Evolutionary conservation across 139 green algal genomes (phyloP).

Genomic region (Chlamydomonas asymmetrica): DNA sequence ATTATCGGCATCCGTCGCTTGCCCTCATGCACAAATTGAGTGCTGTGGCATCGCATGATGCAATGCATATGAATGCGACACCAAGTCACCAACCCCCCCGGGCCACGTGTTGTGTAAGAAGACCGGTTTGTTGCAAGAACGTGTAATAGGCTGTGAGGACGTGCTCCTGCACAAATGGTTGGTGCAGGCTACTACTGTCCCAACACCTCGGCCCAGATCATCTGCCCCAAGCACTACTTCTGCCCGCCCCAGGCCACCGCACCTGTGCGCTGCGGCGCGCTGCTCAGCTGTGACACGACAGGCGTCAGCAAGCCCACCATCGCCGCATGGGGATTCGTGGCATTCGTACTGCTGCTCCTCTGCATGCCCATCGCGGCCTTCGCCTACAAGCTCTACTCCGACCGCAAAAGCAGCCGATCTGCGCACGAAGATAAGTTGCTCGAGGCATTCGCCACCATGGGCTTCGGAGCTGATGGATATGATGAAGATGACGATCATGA

Average conservation of each 20-base stretch:
- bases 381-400: not conserved
- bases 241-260: constrained; percentile 14
- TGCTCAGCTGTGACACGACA: constrained; percentile 1
- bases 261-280: constrained; percentile 9
- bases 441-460: constrained; percentile 15
- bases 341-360: constrained; percentile 8
- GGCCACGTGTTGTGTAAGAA: too few species aligned
- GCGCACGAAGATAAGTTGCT: constrained; percentile 8
- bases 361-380: not conserved
- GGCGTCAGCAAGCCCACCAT: constrained; percentile 4
- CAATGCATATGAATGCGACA: too few species aligned
- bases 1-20: too few species aligned
- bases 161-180: too few species aligned
- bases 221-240: constrained; percentile 39
- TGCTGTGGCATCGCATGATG: too few species aligned
- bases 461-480: not conserved
- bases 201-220: constrained; percentile 7
- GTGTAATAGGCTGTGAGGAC: too few species aligned
- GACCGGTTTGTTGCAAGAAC: too few species aligned
- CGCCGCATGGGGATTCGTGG: constrained; percentile 10
- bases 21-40: too few species aligned
- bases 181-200: constrained; percentile 41
- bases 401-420: not conserved
- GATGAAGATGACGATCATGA: not conserved
- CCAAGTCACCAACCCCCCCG: too few species aligned